phyloP scores from a whole-genome alignment of 108 stramenopile species.

The Skeletonema tropicum region DNA sequence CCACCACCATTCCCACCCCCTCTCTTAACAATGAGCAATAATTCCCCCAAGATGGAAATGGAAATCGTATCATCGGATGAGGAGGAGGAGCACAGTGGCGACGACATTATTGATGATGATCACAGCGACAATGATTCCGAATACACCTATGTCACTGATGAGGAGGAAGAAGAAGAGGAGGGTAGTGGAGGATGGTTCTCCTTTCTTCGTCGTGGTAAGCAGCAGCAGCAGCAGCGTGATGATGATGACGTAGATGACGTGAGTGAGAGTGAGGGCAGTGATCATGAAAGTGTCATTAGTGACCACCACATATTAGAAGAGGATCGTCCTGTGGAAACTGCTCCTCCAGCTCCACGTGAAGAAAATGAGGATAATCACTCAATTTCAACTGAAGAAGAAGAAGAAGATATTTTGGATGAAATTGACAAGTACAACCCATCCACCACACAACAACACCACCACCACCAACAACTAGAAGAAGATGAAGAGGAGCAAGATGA shows the following conservation, averaged over 20 bases:
- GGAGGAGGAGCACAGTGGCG: slow-evolving; percentile 1
- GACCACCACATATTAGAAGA: slow-evolving; percentile 8
- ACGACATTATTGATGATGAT: too few species aligned
- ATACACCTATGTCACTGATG: slow-evolving; percentile 24
- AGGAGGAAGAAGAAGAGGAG: slow-evolving; percentile 6
- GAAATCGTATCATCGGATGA: background rate
- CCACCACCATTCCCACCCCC: too few species aligned
- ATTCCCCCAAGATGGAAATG: too few species aligned
- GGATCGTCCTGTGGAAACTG: background rate
- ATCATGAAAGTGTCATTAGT: slow-evolving; percentile 4
- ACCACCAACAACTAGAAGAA: background rate
- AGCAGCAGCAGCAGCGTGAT: background rate
- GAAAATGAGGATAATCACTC: background rate
- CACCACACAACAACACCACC: background rate
- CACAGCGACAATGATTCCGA: slow-evolving; percentile 24
- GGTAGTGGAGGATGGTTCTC: slow-evolving; percentile 21
- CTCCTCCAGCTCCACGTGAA: background rate
- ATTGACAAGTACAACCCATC: slow-evolving; percentile 4
- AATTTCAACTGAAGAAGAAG: slow-evolving; percentile 7
- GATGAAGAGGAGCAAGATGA: slow-evolving; percentile 10
- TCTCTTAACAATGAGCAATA: too few species aligned
- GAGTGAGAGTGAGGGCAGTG: background rate
- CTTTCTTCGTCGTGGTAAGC: slow-evolving; percentile 17
- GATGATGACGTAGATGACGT: slow-evolving; percentile 15
- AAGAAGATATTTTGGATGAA: slow-evolving; percentile 10